Evolutionary conservation across 768 basidiomycete species (phyloP), one percentile per base, ranked within the genome.

Genomic region (Multifurca ochricompacta): DNA sequence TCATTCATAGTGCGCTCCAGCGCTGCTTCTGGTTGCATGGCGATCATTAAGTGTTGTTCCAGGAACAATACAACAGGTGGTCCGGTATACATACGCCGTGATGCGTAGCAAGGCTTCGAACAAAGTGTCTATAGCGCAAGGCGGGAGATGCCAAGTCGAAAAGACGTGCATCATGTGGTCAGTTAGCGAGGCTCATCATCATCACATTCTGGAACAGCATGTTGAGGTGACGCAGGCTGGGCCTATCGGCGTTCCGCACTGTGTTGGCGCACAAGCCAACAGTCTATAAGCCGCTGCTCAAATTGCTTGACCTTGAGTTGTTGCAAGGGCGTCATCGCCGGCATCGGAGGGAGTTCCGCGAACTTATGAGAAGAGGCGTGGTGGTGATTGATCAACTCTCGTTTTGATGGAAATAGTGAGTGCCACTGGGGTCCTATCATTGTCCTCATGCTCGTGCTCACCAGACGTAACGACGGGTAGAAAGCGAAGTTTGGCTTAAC

Each of bases 161-260:
- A 81, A 78, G 64, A 57, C 64, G 3, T 69, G 76, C 27, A 76
- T 86, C 18, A 60, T 74, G 31, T 92, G 89, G 90, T 90, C 61
- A 62, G 77, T 36, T 27, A 11, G 14, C 31, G 10, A 10, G 39
- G 18, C 31, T 30, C 39, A 45, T 64, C 30, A 56, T 36, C 37
- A 18, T 53, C 36, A 18, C 30, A 27, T 32, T 39, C 44, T 25
- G 28, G 27, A 37, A 47, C 21, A 18, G 27, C 49, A 9, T 19
- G 30, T 30, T 47, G n/a, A 53, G 9, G 34, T 25, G 30, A 37
- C 41, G 23, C 48, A 94, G 91, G 90, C 77, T 94, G 21, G 88
- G 90, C 37, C 76, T 75, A 42, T 83, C 85, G 56, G 92, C 92
- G 3, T 93, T 94, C 67, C 74, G 80, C 63, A 70, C 77, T 9